A percentile compares a stretch with the other conserved stretches of the same genome.
Conservation (phyloP, 495 filamentous ascomycete species). For the Penicillium crystallinum region DNA sequence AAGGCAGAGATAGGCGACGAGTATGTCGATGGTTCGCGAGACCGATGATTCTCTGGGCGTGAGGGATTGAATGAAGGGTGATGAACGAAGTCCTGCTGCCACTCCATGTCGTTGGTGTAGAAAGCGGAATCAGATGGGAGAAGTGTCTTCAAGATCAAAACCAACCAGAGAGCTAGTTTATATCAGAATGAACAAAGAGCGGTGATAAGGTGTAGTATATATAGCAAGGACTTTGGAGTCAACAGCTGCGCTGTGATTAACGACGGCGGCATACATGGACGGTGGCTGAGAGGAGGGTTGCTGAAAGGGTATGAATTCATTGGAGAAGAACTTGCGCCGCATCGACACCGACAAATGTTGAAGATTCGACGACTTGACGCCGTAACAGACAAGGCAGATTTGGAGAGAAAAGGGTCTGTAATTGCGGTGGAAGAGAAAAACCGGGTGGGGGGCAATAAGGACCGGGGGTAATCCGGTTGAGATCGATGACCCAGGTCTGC, state of each 20-base stretch:
- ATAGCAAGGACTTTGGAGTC: conserved; percentile 16
- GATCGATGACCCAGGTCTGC: conserved; percentile 31
- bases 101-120: conserved; percentile 12
- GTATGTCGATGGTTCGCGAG: conserved; percentile 17
- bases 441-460: conserved; percentile 21
- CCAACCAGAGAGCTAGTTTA: conserved; percentile 9
- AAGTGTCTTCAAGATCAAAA: conserved; percentile 2
- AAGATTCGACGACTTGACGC: conserved; percentile 25
- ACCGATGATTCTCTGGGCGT: conserved; percentile 12
- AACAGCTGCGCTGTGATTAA: conserved; percentile 20
- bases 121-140: neutral
- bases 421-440: conserved; percentile 23
- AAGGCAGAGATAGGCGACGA: conserved; percentile 17
- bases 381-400: conserved; percentile 39
- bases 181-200: conserved; percentile 5
- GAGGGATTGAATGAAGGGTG: conserved; percentile 7
- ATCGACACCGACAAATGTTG: conserved; percentile 21
- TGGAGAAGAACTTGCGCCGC: conserved; percentile 24
- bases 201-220: conserved; percentile 18
- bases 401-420: conserved; percentile 18
- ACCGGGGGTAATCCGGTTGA: conserved; percentile 22
- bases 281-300: conserved; percentile 27
- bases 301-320: conserved; percentile 23
- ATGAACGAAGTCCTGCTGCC: neutral
- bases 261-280: conserved; percentile 23